Percentiles rank a stretch among this genome's conserved stretches.
Conservation (phyloP, 2,329 filamentous ascomycete genomes). For the Cadophora gregata region DNA sequence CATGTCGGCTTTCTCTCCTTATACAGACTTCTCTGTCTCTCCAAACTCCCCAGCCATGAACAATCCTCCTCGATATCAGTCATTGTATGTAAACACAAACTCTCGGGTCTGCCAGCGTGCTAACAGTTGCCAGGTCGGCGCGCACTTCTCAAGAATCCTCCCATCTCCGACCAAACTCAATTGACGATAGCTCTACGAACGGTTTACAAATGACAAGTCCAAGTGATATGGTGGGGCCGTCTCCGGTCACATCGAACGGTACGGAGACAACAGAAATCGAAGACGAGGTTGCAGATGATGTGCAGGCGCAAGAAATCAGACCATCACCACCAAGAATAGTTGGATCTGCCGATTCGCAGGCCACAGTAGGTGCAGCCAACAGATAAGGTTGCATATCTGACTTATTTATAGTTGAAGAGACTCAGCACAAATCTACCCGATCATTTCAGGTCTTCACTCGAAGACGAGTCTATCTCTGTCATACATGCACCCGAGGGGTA, state of each 20-base stretch:
- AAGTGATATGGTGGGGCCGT: slow-evolving; percentile 77
- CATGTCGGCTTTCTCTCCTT: slow-evolving; percentile 58
- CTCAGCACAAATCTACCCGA: slow-evolving; percentile 60
- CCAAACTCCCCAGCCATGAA: slow-evolving; percentile 56
- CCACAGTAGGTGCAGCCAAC: slow-evolving; percentile 36
- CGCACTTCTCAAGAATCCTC: slow-evolving; percentile 53
- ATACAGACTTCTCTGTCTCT: slow-evolving; percentile 60
- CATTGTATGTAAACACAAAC: slow-evolving; percentile 52
- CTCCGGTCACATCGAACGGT: slow-evolving; percentile 84
- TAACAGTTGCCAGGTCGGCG: slow-evolving; percentile 48
- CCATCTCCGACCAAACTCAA: slow-evolving; percentile 58
- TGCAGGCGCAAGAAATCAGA: slow-evolving; percentile 46
- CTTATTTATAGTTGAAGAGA: slow-evolving; percentile 40
- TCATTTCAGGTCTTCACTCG: slow-evolving; percentile 61
- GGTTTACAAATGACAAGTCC: slow-evolving; percentile 60
- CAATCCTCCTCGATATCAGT: slow-evolving; percentile 53
- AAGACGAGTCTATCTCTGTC: slow-evolving; percentile 84
- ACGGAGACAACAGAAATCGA: slow-evolving; percentile 86
- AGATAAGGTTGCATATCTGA: slow-evolving; percentile 30
- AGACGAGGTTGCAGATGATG: slow-evolving; percentile 72
- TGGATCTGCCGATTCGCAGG: slow-evolving; percentile 40
- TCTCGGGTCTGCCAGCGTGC: slow-evolving; percentile 11
- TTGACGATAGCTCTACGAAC: slow-evolving; percentile 42
- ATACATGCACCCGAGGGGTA: slow-evolving; percentile 91
- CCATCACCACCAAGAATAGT: slow-evolving; percentile 43